Conservation (phyloP, 768 basidiomycete genomes). For the Arthromyces matolae region DNA sequence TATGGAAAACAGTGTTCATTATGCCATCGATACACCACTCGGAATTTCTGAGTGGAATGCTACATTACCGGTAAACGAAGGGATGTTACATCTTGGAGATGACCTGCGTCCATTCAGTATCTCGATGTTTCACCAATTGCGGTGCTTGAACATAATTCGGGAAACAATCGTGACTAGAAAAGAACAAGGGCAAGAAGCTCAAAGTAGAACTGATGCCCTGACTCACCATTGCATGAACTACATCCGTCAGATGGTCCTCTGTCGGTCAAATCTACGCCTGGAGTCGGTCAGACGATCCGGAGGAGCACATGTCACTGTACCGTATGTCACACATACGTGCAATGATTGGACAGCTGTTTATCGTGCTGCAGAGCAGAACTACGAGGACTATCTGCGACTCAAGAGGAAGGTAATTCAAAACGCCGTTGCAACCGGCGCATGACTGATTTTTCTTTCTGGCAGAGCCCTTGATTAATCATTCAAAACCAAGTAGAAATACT, state of each 20-base stretch:
- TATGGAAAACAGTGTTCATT: background rate
- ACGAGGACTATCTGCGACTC: slow-evolving; percentile 13
- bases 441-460: background rate
- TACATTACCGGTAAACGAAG: background rate
- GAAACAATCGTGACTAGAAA: background rate
- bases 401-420: background rate
- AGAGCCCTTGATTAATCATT: too few relatives aligned
- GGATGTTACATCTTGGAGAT: background rate
- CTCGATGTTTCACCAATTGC: slow-evolving; percentile 35
- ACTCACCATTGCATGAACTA: slow-evolving; percentile 24
- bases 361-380: slow-evolving; percentile 24
- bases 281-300: slow-evolving; percentile 16
- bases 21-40: background rate
- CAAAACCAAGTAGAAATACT: too few relatives aligned
- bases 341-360: slow-evolving; percentile 34
- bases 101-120: slow-evolving; percentile 23
- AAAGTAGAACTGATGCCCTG: background rate
- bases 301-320: slow-evolving; percentile 8
- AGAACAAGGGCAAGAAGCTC: background rate
- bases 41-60: background rate
- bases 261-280: slow-evolving; percentile 15
- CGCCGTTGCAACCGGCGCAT: background rate
- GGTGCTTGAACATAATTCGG: slow-evolving; percentile 33
- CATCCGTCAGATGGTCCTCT: slow-evolving; percentile 17
- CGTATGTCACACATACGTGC: slow-evolving; percentile 18